phyloP scores from a whole-genome alignment of 176 grass and related monocot genomes.

The Bonia amplexicaulis region DNA sequence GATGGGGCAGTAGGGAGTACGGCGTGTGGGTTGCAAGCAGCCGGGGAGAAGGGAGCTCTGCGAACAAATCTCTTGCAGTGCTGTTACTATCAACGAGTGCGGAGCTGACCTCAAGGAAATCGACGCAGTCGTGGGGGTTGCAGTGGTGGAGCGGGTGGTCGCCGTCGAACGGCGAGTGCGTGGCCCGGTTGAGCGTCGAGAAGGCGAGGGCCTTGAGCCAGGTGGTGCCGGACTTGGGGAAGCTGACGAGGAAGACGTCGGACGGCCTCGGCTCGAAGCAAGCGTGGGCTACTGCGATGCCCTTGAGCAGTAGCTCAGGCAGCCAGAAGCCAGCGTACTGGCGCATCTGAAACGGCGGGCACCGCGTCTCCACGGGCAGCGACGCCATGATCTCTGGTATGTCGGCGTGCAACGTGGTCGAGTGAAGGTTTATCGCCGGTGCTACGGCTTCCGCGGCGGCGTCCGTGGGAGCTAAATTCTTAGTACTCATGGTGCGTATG shows the following conservation, averaged over 20 bases:
- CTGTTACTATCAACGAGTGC: not conserved
- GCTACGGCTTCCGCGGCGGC: not conserved
- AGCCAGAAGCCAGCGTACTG: constrained; percentile 3
- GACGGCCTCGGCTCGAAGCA: not conserved
- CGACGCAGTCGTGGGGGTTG: not conserved
- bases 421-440: not conserved
- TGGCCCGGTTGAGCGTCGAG: not conserved
- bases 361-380: not conserved
- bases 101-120: not conserved
- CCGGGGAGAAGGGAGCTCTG: not conserved
- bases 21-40: not conserved
- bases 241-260: constrained; percentile 22
- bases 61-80: not conserved
- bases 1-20: not conserved
- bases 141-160: not conserved
- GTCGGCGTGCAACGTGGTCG: not conserved
- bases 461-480: not conserved
- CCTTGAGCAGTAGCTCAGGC: not conserved
- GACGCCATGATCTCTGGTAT: not conserved
- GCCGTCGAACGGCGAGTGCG: not conserved
- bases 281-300: not conserved
- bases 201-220: constrained; percentile 39
- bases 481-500: not conserved
- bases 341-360: not conserved
- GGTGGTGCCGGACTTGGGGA: constrained; percentile 43